A percentile compares a stretch with the other conserved stretches of the same genome.
phyloP scores from a whole-genome alignment of 2,329 filamentous ascomycete species.

The Fusarium sp. region DNA sequence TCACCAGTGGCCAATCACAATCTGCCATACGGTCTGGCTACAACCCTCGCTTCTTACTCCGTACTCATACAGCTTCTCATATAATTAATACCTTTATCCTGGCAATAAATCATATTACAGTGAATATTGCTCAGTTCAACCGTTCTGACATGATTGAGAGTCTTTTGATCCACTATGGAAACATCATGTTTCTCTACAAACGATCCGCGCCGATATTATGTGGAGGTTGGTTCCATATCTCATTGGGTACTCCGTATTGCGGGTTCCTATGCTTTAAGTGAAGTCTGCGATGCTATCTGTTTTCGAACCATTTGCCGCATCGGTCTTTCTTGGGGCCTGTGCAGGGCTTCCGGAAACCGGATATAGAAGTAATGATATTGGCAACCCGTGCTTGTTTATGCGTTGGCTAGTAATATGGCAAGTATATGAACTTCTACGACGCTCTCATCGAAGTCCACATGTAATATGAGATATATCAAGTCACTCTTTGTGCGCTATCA shows the following conservation, averaged over 20 bases:
- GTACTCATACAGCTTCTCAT: not conserved
- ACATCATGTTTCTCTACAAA: constrained; percentile 17
- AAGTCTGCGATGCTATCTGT: not conserved
- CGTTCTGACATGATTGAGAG: constrained; percentile 8
- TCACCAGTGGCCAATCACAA: not conserved
- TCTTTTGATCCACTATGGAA: constrained; percentile 1
- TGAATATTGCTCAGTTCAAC: not conserved
- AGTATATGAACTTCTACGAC: not conserved
- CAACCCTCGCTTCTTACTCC: not conserved
- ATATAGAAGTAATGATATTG: not conserved
- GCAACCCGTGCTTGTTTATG: not conserved
- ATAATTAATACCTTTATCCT: constrained; percentile 2
- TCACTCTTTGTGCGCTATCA: no score
- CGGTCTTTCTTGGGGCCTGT: not conserved
- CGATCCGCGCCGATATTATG: not conserved
- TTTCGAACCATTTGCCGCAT: not conserved
- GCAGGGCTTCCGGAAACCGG: constrained; percentile 1
- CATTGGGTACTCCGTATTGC: not conserved
- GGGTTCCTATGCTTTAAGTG: not conserved
- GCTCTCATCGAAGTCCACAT: no score
- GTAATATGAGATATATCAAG: no score
- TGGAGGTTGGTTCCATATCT: not conserved
- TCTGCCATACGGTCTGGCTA: not conserved
- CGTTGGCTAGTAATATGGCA: not conserved
- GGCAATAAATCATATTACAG: not conserved